These are phyloP conservation scores for Leccinum uliginosum DNA, from an alignment of 768 basidiomycete species.

Conservation along the genomic window DNA sequence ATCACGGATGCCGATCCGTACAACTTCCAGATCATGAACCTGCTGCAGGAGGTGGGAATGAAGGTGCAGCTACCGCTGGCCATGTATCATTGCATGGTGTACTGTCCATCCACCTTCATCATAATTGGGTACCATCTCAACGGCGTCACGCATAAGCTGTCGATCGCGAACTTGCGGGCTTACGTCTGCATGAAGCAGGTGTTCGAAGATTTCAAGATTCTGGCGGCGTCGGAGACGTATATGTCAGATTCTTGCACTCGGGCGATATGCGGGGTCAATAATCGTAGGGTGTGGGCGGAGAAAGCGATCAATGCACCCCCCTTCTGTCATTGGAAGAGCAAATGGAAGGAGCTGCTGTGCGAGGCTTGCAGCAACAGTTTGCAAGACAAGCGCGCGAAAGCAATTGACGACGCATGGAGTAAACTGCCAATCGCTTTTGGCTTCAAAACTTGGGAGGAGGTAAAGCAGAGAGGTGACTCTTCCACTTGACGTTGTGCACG, in stretches of 20 bases:
- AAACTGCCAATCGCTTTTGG: slow-evolving; percentile 3
- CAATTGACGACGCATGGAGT: not conserved
- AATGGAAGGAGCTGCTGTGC: slow-evolving; percentile 8
- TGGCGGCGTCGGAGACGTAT: not conserved
- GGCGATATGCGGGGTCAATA: fast-evolving
- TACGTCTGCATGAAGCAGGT: slow-evolving; percentile 3
- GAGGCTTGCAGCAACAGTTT: not conserved
- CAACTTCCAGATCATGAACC: slow-evolving; percentile 17
- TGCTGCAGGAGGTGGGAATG: slow-evolving; percentile 5
- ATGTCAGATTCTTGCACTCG: fast-evolving
- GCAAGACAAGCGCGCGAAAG: not conserved
- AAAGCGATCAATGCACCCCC: not conserved
- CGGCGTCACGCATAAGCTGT: not conserved
- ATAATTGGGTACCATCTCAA: slow-evolving; percentile 4
- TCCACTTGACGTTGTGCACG: not conserved
- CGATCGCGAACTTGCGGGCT: slow-evolving; percentile 1
- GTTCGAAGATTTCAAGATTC: not conserved
- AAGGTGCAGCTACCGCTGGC: slow-evolving; percentile 2
- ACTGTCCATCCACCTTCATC: not conserved
- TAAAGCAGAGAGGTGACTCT: not conserved
- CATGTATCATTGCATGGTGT: slow-evolving; percentile 3
- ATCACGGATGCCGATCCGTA: slow-evolving; percentile 8
- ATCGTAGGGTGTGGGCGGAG: not conserved
- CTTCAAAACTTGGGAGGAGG: slow-evolving; percentile 6
- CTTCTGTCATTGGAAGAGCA: not conserved